These are phyloP conservation scores for Cymbidium sinense DNA, from an alignment of 106 monocot genomes.

Conservation along the genomic window DNA sequence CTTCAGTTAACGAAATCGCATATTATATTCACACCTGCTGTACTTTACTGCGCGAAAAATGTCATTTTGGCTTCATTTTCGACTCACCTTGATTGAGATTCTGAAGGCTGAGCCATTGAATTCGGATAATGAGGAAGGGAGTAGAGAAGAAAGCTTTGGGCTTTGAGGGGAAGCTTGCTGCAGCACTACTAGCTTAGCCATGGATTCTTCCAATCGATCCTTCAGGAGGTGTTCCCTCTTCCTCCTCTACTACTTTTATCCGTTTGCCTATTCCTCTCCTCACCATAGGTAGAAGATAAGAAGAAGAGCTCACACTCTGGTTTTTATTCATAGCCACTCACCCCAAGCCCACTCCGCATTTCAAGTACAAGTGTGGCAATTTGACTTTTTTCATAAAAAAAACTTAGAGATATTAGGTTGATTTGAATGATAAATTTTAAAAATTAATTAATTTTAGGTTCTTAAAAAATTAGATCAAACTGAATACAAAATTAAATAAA, in stretches of 20 bases:
- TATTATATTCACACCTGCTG: too few species aligned
- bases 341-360: too few species aligned
- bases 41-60: too few species aligned
- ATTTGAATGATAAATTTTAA: too few species aligned
- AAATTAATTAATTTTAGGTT: too few species aligned
- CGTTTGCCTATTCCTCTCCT: constrained; percentile 14
- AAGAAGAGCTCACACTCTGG: not conserved
- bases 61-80: not conserved
- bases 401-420: too few species aligned
- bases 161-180: constrained; percentile 30
- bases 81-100: constrained; percentile 47
- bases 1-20: too few species aligned
- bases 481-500: too few species aligned
- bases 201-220: constrained; percentile 8
- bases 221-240: not conserved
- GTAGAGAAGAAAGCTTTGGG: constrained; percentile 26
- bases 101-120: constrained; percentile 65
- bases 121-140: constrained; percentile 70
- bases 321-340: too few species aligned
- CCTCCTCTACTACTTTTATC: not conserved
- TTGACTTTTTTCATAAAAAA: too few species aligned
- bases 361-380: too few species aligned
- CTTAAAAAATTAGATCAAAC: too few species aligned
- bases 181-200: constrained; percentile 30
- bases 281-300: constrained; percentile 21